Evolutionary conservation across 1,139 yeast genomes (phyloP).

Genomic region (Arxiozyma bovina): DNA sequence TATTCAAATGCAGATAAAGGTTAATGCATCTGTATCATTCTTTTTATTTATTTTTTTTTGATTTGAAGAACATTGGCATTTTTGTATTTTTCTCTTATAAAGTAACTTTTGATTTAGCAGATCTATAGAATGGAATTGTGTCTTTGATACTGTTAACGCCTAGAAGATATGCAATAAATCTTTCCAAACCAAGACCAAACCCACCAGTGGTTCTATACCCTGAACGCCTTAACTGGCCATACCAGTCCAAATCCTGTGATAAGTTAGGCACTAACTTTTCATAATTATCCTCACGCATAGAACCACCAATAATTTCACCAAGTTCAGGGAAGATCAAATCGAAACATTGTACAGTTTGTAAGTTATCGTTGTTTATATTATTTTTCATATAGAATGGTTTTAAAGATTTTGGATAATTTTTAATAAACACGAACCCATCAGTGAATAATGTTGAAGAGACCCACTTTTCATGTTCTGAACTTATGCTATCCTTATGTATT

Average conservation of each 20-base stretch:
- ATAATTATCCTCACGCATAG: constrained; percentile 71
- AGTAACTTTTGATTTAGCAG: constrained; percentile 6
- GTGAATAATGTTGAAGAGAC: constrained; percentile 58
- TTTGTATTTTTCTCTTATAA: background rate
- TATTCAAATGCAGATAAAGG: background rate
- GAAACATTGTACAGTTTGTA: constrained; percentile 74
- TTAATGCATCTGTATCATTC: no score
- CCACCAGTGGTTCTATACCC: constrained; percentile 96
- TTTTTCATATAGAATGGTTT: constrained; percentile 91
- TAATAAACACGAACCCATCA: constrained; percentile 73
- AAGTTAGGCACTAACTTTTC: constrained; percentile 33
- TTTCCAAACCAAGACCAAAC: constrained; percentile 89
- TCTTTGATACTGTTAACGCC: constrained; percentile 70
- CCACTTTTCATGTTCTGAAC: constrained; percentile 88
- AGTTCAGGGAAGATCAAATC: constrained; percentile 82
- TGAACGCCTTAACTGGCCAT: constrained; percentile 57
- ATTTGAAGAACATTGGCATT: no score
- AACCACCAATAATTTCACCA: constrained; percentile 97
- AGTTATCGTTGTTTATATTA: constrained; percentile 19
- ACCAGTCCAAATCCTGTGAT: constrained; percentile 60
- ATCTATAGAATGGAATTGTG: constrained; percentile 73
- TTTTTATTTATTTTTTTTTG: no score
- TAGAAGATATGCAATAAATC: constrained; percentile 63
- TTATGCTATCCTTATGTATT: constrained; percentile 36
- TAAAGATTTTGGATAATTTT: constrained; percentile 68